phyloP scores from a whole-genome alignment of 2,329 filamentous ascomycete genomes.

The Pochonia chlamydosporia region DNA sequence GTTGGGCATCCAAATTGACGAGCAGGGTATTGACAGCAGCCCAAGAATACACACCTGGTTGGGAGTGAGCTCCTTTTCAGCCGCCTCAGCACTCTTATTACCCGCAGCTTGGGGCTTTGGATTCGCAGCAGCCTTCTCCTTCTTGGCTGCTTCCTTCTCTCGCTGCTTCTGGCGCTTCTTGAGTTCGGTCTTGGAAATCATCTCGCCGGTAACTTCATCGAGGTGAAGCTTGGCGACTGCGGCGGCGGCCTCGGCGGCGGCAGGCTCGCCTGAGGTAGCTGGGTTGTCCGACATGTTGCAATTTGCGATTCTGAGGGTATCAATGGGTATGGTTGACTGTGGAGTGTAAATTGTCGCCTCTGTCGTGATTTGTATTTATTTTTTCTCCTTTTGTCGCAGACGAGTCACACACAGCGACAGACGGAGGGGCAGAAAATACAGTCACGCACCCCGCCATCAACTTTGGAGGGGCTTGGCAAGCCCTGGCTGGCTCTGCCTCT shows the following conservation, averaged over 20 bases:
- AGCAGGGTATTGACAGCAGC: too few relatives aligned
- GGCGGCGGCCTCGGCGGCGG: conserved; percentile 47
- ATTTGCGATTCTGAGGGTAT: neutral
- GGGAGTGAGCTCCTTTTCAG: conserved; percentile 50
- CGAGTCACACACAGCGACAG: conserved; percentile 2
- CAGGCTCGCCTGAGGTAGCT: conserved; percentile 25
- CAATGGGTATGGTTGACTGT: neutral
- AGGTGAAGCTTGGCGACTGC: conserved; percentile 69
- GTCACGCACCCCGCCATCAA: conserved; percentile 6
- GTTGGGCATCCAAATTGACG: neutral
- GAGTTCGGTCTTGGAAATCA: conserved; percentile 75
- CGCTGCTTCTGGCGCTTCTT: conserved; percentile 96
- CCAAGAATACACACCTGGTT: conserved; percentile 43
- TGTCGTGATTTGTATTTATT: neutral
- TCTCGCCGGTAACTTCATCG: conserved; percentile 91
- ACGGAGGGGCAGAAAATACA: conserved; percentile 7
- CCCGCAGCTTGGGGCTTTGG: conserved; percentile 54
- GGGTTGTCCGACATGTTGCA: conserved; percentile 26
- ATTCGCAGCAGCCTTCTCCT: conserved; percentile 72
- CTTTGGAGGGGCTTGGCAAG: neutral
- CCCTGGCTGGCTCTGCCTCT: neutral
- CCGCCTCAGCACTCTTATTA: conserved; percentile 54
- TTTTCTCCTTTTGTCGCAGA: neutral
- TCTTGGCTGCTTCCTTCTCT: conserved; percentile 82
- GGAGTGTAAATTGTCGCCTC: neutral